These are phyloP conservation scores for Sphaerobolus stellatus DNA, from an alignment of 1,284 basidiomycete species.

Conservation along the genomic window DNA sequence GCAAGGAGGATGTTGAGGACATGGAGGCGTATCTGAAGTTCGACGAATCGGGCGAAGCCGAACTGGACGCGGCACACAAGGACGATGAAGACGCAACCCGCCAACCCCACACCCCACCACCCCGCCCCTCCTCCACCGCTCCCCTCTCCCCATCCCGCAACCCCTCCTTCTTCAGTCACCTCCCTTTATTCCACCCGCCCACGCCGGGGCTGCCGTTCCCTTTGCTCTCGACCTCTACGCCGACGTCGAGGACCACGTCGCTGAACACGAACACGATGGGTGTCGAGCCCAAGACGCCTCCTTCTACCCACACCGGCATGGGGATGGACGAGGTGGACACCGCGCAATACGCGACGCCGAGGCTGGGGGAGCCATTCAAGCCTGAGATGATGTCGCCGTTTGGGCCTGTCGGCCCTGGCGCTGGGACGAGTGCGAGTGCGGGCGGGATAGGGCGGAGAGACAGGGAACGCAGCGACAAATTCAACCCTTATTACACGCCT, in stretches of 20 bases:
- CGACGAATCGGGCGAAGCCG: not conserved
- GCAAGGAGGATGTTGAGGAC: not conserved
- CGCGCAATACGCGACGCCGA: not conserved
- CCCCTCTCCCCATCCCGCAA: not conserved
- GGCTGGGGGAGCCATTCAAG: constrained; percentile 5
- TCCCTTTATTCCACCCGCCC: not conserved
- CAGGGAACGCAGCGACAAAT: constrained; percentile 6
- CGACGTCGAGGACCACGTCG: not conserved
- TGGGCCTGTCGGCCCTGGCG: not conserved
- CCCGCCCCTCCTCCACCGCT: not conserved
- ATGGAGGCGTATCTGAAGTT: constrained; percentile 1
- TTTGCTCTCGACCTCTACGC: not conserved
- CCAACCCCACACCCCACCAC: not conserved
- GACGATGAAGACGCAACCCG: not conserved
- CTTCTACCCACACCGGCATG: not conserved
- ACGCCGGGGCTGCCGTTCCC: not conserved
- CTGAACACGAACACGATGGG: no score
- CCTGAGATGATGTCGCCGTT: not conserved
- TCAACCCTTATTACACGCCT: not conserved
- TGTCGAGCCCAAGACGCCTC: not conserved
- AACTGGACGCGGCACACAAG: not conserved
- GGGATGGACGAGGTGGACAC: not conserved
- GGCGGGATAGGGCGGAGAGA: not conserved
- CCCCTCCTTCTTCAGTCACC: not conserved
- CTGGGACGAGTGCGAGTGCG: not conserved